Evolutionary conservation across 257 asterid species (phyloP).

Genomic region (Nicotiana obtusifolia): DNA sequence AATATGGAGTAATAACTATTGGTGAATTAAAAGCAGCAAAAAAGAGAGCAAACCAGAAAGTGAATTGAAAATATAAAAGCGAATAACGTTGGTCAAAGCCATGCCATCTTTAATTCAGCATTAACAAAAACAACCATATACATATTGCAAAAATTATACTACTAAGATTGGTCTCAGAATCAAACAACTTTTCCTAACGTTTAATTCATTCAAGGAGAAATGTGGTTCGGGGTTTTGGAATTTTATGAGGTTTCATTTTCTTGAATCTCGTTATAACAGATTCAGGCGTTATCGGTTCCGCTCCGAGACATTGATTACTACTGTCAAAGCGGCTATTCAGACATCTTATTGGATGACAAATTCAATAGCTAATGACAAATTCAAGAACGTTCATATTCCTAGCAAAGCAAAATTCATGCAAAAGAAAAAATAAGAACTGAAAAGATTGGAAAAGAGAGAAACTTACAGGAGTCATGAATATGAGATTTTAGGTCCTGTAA

Average conservation of each 20-base stretch:
- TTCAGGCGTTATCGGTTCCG: no score
- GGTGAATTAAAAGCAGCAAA: background rate
- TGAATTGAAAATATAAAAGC: background rate
- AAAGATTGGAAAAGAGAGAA: background rate
- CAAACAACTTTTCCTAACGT: background rate
- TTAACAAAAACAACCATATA: background rate
- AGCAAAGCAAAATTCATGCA: background rate
- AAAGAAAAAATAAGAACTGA: background rate
- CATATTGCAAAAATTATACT: background rate
- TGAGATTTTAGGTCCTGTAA: background rate
- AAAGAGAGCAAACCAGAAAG: background rate
- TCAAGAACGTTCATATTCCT: background rate
- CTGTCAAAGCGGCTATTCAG: no score
- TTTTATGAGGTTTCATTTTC: background rate
- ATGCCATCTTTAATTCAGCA: background rate
- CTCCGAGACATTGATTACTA: no score
- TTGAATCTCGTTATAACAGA: background rate
- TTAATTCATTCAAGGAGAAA: background rate
- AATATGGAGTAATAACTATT: background rate
- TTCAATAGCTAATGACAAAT: background rate
- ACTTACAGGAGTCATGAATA: constrained; percentile 8
- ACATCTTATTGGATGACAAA: background rate
- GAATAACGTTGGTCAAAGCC: background rate
- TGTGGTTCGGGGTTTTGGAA: background rate
- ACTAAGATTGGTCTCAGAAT: background rate